Evolutionary conservation across 495 filamentous ascomycete genomes (phyloP).

Genomic region (Jackrogersella minutella): DNA sequence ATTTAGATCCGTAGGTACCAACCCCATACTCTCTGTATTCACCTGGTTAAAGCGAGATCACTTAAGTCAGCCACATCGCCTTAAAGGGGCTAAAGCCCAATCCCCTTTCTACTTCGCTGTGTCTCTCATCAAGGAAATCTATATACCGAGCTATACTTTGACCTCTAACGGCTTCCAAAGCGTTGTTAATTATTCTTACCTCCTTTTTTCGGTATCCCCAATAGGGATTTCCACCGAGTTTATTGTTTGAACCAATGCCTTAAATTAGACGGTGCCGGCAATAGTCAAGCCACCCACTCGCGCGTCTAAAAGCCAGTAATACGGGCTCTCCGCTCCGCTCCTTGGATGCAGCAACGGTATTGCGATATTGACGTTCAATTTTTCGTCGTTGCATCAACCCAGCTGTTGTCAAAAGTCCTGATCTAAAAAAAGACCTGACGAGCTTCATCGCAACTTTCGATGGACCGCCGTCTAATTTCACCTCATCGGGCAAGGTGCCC

Average conservation of each 20-base stretch:
- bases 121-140: not conserved
- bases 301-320: not conserved
- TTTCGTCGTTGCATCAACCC: not conserved
- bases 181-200: not conserved
- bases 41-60: no score
- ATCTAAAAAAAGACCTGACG: not conserved
- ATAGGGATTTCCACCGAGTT: not conserved
- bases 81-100: not conserved
- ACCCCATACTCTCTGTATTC: no score
- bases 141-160: not conserved
- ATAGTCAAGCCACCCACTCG: slow-evolving; percentile 14
- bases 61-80: slow-evolving; percentile 4
- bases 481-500: not conserved
- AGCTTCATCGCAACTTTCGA: not conserved
- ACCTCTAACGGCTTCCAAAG: not conserved
- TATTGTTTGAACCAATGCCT: slow-evolving; percentile 1
- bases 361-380: not conserved
- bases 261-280: slow-evolving; percentile 12
- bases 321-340: slow-evolving; percentile 24
- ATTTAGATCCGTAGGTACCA: no score
- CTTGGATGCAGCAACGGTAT: slow-evolving; percentile 4
- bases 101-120: not conserved
- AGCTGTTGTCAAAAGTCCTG: not conserved
- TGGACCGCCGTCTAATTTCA: slow-evolving; percentile 8
- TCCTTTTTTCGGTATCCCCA: not conserved